phyloP scores from a whole-genome alignment of 148 eudicot species.

The Diospyros lotus region DNA sequence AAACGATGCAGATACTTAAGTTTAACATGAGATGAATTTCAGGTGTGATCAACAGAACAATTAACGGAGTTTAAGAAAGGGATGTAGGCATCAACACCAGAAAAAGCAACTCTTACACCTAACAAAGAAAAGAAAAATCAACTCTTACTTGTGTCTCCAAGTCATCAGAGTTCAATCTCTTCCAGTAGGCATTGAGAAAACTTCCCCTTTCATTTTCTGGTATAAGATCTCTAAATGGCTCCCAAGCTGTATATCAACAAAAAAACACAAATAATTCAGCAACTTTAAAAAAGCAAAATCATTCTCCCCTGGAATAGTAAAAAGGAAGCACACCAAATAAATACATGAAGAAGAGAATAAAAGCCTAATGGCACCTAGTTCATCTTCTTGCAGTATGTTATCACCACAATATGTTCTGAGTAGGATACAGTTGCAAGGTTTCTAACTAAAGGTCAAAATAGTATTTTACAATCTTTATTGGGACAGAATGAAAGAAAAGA shows the following conservation, averaged over 20 bases:
- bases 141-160: slow-evolving; percentile 69
- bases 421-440: no score
- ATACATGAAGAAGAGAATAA: background rate
- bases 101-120: background rate
- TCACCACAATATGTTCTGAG: no score
- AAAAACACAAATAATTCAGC: slow-evolving; percentile 4
- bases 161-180: slow-evolving; percentile 80
- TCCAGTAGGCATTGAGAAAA: slow-evolving; percentile 75
- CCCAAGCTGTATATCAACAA: slow-evolving; percentile 67
- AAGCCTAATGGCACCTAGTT: background rate
- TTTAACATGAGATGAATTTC: no score
- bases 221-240: slow-evolving; percentile 88
- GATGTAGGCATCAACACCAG: background rate
- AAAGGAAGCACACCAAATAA: background rate
- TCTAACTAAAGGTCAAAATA: no score
- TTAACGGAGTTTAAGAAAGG: background rate
- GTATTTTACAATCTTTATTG: no score
- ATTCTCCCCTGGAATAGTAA: background rate
- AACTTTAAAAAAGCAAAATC: slow-evolving; percentile 3
- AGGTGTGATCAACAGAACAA: background rate
- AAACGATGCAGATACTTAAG: no score
- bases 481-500: no score
- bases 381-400: no score
- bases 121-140: no score
- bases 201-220: slow-evolving; percentile 90